Base-by-base conservation (phyloP, 2,329 filamentous ascomycete species). In the Verticillium klebahnii region DNA sequence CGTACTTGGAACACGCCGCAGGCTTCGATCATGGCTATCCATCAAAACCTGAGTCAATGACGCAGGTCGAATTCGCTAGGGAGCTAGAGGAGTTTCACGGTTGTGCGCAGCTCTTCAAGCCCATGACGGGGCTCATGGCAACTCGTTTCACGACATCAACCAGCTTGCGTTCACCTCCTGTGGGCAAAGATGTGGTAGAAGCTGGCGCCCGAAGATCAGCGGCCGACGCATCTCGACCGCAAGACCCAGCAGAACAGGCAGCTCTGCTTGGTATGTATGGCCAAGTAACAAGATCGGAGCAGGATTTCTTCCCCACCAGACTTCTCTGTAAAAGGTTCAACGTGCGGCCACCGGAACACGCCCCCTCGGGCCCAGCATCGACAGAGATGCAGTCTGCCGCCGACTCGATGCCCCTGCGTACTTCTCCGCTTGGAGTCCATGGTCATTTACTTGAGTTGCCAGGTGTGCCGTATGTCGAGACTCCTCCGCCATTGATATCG, bases 281-380 rank as follows among this genome's bases (percentile, higher is more conserved):
- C 1, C 83, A 87, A 15, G 84, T 98, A 86, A 99, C 95, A 3
- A 83, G 95, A 64, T 86, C 82, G 25, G 80, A 82, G 0, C 74
- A 85, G 8, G 84, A 88, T 5, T 98, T 97, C 74, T 89, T 88
- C 68, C 95, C 95, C 1, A 89, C 89, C 1, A 82, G 93, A 60
- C 77, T 99, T 50, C 77, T 98, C n/a, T 98, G 94, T 77, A 99
- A 98, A 73, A 84, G 95, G 9, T 97, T 99, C 76, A 93, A 93
- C 68, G 89, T 98, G n/a, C 87, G 83, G 63, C 85, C 90, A 9
- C 92, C 93, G 0, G 82, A 84, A 11, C 85, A 92, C 72, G 86
- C 89, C 36, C 83, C 85, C 68, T 76, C 81, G 37, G 83, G 88
- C 52, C 74, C 80, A 0, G 79, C 72, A 61, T 58, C 57, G 31